Evolutionary conservation across 495 filamentous ascomycete species (phyloP), one percentile per base, ranked within the genome.

Genomic region (Podospora pseudocomata): DNA sequence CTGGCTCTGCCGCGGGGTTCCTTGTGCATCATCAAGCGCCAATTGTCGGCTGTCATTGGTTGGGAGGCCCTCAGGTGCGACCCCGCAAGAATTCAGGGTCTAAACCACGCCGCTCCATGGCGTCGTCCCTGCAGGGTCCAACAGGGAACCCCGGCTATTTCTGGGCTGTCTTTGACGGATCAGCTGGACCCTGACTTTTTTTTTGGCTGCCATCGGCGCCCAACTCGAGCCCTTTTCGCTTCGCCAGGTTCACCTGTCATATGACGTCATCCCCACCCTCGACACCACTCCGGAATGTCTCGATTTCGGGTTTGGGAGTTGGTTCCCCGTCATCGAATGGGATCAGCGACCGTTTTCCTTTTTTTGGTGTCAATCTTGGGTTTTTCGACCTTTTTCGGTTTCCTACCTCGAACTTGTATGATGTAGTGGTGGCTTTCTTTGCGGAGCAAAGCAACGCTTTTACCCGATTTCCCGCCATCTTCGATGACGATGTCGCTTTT

Each of bases 101-200:
- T 63, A 34, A 30, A 32, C 61, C 61, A 63, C 61, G 61, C 61
- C 61, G 61, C 64, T 55, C 26, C 63, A 66, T 69, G 64, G 67
- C 67, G 67, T 69, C 23, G 64, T 69, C 63, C 63, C 63, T 69
- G 67, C 67, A 69, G 67, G 67, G 67, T 69, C 67, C 32, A 60
- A 70, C 56, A 49, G 61, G 61, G 61, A 63, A 63, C 61, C 28
- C 32, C 32, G 49, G 56, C 64, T 30, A 69, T 34, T 70, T 69
- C 62, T 16, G 19, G 56, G 32, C 55, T 23, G 7, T 16, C 62
- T 30, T 49, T 54, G 53, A 26, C 28, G 34, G 28, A 20, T 58
- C 19, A 19, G 55, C 55, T 58, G 44, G 67, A 69, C 67, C 67
- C 67, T 49, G 2, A 16, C 39, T 49, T 49, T 57, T 23, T 23